Conservation (phyloP, 148 eudicot species). For the Camellia lanceoleosa region DNA sequence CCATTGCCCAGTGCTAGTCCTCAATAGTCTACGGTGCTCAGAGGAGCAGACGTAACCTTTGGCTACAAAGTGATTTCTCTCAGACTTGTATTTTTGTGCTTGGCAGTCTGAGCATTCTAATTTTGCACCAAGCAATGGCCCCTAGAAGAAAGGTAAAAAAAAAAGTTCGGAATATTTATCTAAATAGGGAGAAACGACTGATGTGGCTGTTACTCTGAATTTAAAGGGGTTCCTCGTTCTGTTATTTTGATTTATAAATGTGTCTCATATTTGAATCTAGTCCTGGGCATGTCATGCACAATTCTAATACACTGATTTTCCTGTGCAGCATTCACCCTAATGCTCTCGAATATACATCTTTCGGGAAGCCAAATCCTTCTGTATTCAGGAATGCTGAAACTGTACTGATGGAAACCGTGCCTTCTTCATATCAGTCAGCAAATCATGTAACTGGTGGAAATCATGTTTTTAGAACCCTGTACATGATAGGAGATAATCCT, state of each 20-base stretch:
- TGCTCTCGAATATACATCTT: conserved; percentile 67
- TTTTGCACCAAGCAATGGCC: too few species aligned
- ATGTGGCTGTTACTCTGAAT: too few species aligned
- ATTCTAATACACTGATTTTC: conserved; percentile 12
- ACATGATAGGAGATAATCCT: conserved; percentile 97
- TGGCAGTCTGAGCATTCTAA: too few species aligned
- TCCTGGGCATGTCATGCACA: neutral
- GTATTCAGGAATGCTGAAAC: conserved; percentile 82
- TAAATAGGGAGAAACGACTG: too few species aligned
- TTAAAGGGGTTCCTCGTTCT: neutral
- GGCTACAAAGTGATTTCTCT: too few species aligned
- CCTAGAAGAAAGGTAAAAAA: too few species aligned
- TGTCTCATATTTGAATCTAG: neutral
- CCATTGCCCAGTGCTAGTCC: too few species aligned
- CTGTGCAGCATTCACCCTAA: conserved; percentile 73
- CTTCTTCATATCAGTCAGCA: conserved; percentile 1
- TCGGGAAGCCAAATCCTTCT: conserved; percentile 78
- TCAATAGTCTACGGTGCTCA: too few species aligned
- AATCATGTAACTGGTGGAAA: conserved; percentile 24
- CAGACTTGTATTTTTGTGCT: too few species aligned
- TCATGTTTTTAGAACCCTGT: conserved; percentile 57
- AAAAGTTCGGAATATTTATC: too few species aligned
- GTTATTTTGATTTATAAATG: neutral
- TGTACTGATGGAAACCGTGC: conserved; percentile 37
- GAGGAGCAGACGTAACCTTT: too few species aligned